A percentile compares a stretch with the other conserved stretches of the same genome.
These are phyloP conservation scores for Fusarium clavum DNA, from an alignment of 2,329 filamentous ascomycete species.

Conservation along the genomic window DNA sequence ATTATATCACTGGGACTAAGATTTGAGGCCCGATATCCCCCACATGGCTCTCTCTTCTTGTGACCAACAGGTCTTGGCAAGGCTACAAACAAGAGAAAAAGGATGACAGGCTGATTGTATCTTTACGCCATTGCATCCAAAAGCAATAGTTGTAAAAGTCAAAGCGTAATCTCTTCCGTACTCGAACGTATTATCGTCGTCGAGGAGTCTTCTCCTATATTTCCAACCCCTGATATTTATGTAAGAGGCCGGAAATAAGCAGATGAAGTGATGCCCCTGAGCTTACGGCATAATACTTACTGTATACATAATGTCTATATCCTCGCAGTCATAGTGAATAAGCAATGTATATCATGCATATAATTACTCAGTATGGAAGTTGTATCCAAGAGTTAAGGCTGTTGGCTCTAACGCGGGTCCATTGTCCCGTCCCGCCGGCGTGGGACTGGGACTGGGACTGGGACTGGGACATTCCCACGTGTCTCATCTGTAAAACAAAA, in stretches of 20 bases:
- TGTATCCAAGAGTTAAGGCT: slow-evolving; percentile 11
- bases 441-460: slow-evolving; percentile 42
- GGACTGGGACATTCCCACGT: slow-evolving; percentile 39
- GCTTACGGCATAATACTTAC: not conserved
- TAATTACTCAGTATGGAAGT: not conserved
- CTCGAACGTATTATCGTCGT: not conserved
- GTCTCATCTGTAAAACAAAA: slow-evolving; percentile 23
- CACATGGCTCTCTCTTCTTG: slow-evolving; percentile 26
- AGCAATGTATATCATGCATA: not conserved
- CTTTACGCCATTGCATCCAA: not conserved
- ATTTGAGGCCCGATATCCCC: slow-evolving; percentile 28
- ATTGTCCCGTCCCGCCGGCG: slow-evolving; percentile 29
- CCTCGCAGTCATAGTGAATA: not conserved
- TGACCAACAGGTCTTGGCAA: slow-evolving; percentile 27
- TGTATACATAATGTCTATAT: not conserved
- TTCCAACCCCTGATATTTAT: slow-evolving; percentile 3
- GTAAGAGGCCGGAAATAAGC: slow-evolving; percentile 1
- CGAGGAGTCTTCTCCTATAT: slow-evolving; percentile 14
- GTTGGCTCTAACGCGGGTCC: slow-evolving; percentile 22
- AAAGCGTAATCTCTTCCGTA: slow-evolving; percentile 8
- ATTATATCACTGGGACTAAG: slow-evolving; percentile 7
- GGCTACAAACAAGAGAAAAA: not conserved
- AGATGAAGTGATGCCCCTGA: slow-evolving; percentile 15
- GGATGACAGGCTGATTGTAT: not conserved
- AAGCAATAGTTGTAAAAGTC: slow-evolving; percentile 12